These are phyloP conservation scores for Fusarium multiceps DNA, from an alignment of 2,329 filamentous ascomycete genomes.

Conservation along the genomic window DNA sequence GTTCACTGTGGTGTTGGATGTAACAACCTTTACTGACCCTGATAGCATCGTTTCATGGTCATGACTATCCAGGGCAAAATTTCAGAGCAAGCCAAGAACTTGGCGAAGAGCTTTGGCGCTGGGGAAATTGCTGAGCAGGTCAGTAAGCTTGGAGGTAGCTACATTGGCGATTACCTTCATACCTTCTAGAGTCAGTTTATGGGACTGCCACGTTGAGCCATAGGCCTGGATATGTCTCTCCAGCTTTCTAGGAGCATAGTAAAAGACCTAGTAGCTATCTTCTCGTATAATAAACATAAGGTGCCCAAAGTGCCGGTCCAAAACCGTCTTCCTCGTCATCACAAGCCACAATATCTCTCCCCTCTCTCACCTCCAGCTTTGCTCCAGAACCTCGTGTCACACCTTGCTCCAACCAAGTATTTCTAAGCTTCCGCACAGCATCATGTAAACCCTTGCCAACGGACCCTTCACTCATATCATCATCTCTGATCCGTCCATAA, in stretches of 20 bases:
- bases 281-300: not conserved
- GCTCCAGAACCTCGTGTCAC: not conserved
- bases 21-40: not conserved
- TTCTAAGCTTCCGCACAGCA: not conserved
- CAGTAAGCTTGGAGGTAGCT: too few species aligned
- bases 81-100: conserved; percentile 13
- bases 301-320: not conserved
- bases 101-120: conserved; percentile 23
- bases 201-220: too few species aligned
- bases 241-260: too few species aligned
- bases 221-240: too few species aligned
- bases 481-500: not conserved
- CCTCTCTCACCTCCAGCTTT: not conserved
- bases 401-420: fast-evolving
- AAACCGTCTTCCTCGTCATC: not conserved
- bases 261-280: too few species aligned
- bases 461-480: not conserved
- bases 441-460: not conserved
- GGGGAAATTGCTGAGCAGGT: conserved; percentile 23
- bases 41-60: conserved; percentile 35
- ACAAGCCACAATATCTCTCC: not conserved
- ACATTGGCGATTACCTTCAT: conserved; percentile 35
- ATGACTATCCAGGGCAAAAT: too few species aligned
- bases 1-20: fast-evolving
- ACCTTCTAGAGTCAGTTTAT: not conserved